Evolutionary conservation across 176 grass and related monocot genomes (phyloP).

Genomic region (Microstegium vimineum): DNA sequence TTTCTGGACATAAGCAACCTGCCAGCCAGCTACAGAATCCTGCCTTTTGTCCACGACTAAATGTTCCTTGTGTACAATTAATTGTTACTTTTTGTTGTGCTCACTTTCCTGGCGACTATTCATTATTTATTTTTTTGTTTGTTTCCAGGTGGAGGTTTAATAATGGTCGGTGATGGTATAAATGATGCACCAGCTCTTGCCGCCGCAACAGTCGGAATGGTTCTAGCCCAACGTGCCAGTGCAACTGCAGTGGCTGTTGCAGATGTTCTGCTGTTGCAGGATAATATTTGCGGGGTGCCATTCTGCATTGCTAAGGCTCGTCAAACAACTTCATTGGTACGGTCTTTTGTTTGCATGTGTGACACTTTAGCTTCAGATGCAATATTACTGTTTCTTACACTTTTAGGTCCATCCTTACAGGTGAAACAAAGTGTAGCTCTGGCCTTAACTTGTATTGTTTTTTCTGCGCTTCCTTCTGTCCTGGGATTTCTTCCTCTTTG

Average conservation of each 20-base stretch:
- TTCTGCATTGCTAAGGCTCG: constrained; percentile 95
- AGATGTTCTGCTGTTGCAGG: constrained; percentile 82
- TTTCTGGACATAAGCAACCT: neutral
- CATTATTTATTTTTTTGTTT: constrained; percentile 11
- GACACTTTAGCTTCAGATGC: neutral
- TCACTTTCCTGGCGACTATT: neutral
- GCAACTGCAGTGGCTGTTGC: constrained; percentile 90
- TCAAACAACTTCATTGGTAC: constrained; percentile 90
- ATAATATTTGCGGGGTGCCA: constrained; percentile 83
- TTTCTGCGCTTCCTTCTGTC: constrained; percentile 94
- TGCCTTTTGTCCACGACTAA: constrained; percentile 1
- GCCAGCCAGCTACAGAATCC: neutral
- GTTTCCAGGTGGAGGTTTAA: constrained; percentile 75
- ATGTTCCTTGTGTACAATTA: neutral
- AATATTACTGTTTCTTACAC: constrained; percentile 30
- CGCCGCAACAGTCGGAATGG: constrained; percentile 89
- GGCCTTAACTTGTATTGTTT: constrained; percentile 86
- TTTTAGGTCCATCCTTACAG: constrained; percentile 50
- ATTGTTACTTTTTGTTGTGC: neutral
- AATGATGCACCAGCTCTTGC: constrained; percentile 97
- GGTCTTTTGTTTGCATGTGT: neutral
- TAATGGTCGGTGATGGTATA: constrained; percentile 99
- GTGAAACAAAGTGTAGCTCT: constrained; percentile 99
- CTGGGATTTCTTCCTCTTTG: constrained; percentile 98
- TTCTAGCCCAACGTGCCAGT: constrained; percentile 90